Conservation (phyloP, 139 green algal genomes). For the Parachlorella kessleri region DNA sequence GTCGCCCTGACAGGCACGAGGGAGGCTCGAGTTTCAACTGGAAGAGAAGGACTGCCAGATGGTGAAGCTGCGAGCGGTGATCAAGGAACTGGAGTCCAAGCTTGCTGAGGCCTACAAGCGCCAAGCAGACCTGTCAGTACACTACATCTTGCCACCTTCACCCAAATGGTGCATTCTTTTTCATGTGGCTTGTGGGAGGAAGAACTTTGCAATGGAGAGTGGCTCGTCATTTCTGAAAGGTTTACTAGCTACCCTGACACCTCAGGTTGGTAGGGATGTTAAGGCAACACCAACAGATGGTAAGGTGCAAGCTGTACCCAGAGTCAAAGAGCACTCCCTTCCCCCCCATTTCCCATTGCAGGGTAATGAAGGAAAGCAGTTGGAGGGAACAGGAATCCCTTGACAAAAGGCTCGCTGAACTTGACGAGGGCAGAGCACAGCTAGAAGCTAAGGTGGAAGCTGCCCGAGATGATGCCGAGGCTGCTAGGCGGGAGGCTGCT, state of each 20-base stretch:
- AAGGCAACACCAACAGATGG: too few relatives aligned
- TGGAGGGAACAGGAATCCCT: conserved; percentile 54
- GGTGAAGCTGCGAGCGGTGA: conserved; percentile 49
- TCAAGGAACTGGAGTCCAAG: conserved; percentile 70
- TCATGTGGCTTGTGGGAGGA: too few relatives aligned
- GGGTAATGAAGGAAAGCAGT: conserved; percentile 58
- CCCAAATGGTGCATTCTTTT: too few relatives aligned
- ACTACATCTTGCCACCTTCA: too few relatives aligned
- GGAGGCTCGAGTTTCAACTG: conserved; percentile 31
- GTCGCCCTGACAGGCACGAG: conserved; percentile 36
- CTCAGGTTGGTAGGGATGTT: too few relatives aligned
- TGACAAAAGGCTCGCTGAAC: conserved; percentile 17
- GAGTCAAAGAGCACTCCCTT: too few relatives aligned
- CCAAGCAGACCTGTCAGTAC: conserved; percentile 50
- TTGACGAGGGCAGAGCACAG: conserved; percentile 29
- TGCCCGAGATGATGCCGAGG: conserved; percentile 1
- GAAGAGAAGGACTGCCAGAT: conserved; percentile 54
- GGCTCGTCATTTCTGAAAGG: too few relatives aligned
- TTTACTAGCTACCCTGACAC: too few relatives aligned
- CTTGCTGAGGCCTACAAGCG: conserved; percentile 59
- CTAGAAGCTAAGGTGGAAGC: conserved; percentile 11
- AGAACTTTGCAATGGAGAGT: too few relatives aligned
- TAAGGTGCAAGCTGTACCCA: too few relatives aligned
- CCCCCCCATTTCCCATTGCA: too few relatives aligned
- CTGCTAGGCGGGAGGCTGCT: conserved; percentile 18